Evolutionary conservation across 306 rosid genomes (phyloP), one percentile per base, ranked within the genome.

Genomic region (Corylus americana): DNA sequence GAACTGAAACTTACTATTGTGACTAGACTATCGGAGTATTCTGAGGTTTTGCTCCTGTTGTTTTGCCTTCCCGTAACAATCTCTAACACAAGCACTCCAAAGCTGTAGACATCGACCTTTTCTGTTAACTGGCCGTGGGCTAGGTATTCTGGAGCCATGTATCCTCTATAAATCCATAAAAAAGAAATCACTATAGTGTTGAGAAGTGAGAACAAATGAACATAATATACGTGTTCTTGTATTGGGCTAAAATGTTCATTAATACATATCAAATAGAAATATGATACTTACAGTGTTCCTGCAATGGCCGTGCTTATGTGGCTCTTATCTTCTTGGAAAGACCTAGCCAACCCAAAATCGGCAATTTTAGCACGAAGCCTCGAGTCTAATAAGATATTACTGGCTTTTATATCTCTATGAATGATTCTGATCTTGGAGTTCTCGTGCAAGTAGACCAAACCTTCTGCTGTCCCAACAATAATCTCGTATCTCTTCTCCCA

Each of bases 71-170:
- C 99, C 0, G 86, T 80, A 62, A 93, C 90, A 39, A 84, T 91
- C 81, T 95, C 99, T 71, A 95, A 80, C 64, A 95, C 71, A 48
- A 95, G 85, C 79, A 93, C 93, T 0, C 99, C 98, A 70, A 91
- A 92, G 77, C 98, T 91, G 55, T 92, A 95, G 68, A 95, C 91
- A 59, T 95, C 99, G 7, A 83, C 97, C 75, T 93, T 95, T 57
- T 92, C 99, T 64, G 99, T 92, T 78, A 92, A 87, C 74, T 92
- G 96, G 62, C 99, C 99, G 80, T 89, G 97, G 51, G 96, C 99
- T 83, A 95, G 85, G 86, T 92, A 95, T 83, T 95, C 99, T 1
- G 98, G 99, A 84, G 99, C 97, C 94, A 95, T 93, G 58, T 95
- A 95, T 55, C 99, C 98, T 81, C 99, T 93, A 80, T 71, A 72